These are phyloP conservation scores for Candida saitoana DNA, from an alignment of 805 yeast genomes.

Conservation along the genomic window DNA sequence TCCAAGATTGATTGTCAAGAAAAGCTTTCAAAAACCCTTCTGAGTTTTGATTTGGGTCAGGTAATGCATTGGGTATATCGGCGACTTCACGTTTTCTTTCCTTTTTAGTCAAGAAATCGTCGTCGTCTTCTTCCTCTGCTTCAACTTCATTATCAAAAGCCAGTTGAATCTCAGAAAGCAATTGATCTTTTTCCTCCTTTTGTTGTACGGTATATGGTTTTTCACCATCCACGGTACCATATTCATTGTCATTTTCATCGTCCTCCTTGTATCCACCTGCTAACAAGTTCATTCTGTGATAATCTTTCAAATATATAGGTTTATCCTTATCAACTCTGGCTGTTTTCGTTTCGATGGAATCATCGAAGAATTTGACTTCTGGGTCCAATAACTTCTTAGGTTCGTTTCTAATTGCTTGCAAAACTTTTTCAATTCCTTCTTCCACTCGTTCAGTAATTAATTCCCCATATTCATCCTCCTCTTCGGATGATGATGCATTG, in stretches of 20 bases:
- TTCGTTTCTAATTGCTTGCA: slow-evolving; percentile 63
- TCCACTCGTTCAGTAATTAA: slow-evolving; percentile 84
- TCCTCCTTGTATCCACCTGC: slow-evolving; percentile 56
- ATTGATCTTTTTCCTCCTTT: slow-evolving; percentile 65
- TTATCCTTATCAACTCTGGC: slow-evolving; percentile 23
- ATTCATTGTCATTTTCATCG: slow-evolving; percentile 39
- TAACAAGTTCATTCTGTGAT: slow-evolving; percentile 80
- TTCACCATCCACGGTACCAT: slow-evolving; percentile 46
- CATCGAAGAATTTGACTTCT: slow-evolving; percentile 69
- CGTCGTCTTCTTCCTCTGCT: slow-evolving; percentile 42
- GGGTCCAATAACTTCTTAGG: slow-evolving; percentile 66
- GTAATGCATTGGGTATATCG: slow-evolving; percentile 36
- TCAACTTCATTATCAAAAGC: slow-evolving; percentile 51
- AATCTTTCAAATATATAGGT: slow-evolving; percentile 87
- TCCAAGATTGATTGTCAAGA: slow-evolving; percentile 81
- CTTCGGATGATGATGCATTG: slow-evolving; percentile 48
- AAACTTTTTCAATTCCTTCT: slow-evolving; percentile 66
- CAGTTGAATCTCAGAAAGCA: slow-evolving; percentile 72
- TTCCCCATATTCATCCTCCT: slow-evolving; percentile 90
- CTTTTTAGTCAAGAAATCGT: slow-evolving; percentile 57
- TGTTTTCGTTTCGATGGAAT: slow-evolving; percentile 38
- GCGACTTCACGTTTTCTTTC: slow-evolving; percentile 25
- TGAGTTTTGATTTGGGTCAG: slow-evolving; percentile 55
- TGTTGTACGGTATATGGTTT: slow-evolving; percentile 75
- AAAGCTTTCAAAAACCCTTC: slow-evolving; percentile 72